Evolutionary conservation across 108 stramenopile genomes (phyloP), one percentile per base, ranked within the genome.

Genomic region (Cyclotella baltica): DNA sequence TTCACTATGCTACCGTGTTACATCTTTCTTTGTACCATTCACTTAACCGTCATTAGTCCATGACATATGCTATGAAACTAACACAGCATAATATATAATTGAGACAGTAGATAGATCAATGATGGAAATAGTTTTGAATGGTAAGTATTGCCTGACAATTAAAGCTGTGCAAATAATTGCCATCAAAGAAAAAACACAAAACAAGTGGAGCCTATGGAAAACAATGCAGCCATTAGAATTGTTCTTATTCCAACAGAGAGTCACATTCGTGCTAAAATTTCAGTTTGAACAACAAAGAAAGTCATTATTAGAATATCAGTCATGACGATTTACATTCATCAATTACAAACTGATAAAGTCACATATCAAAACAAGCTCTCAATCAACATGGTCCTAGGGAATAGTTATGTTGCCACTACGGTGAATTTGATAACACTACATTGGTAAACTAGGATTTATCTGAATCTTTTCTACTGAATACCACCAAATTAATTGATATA

Each of bases 131-230:
- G 47, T 75, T 72, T 50, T 74, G 88, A 50, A 86, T 93, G 83
- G 76, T 93, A 4, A 73, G 90, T 6, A 66, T 91, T 47, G 85
- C 89, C 20, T 76, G 90, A 37, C 43, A 91, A 38, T 87, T 78
- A 43, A 90, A 89, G 81, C 68, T 93, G 9, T 90, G 87, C 84
- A 86, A 86, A 77, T 80, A 85, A 46, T 70, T 78, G 22, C 48
- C 74, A 4, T 33, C 57, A 38, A 83, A 76, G 52, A n/a, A 69
- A 36, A 55, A 83, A 28, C 18, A 22, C 62, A 0, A 64, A 63
- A 18, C n/a, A 35, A 76, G 10, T 52, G n/a, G 23, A 43, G 22
- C 52, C 37, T 19, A 0, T 38, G 35, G 23, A 22, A 30, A 31
- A 36, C 40, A 33, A 22, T 56, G 50, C 48, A 64, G 29, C 37